Base-by-base conservation (phyloP, 75 land plant genomes). In the Selaginella moellendorffii region DNA sequence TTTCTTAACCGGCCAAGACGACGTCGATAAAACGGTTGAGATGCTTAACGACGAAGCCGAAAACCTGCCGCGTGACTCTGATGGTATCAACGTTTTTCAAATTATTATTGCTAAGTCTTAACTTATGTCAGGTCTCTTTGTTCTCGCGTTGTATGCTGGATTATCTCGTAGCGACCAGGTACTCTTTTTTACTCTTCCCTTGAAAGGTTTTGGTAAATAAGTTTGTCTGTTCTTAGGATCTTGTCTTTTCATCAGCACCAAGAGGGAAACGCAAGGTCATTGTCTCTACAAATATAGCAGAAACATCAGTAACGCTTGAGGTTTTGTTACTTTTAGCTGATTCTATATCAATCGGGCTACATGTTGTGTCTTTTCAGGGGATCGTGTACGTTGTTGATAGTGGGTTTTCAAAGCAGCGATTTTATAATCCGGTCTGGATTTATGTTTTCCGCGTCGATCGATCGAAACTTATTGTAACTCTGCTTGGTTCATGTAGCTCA, bases 381-480 rank as follows among this genome's bases (percentile, higher is more conserved):
- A 75, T 92, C 54, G 97, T 88, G 18, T 92, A 92, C 76, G 97
- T 92, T 69, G 80, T 92, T 46, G 97, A 92, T 54, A 73, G 85
- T 78, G 97, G 95, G 24, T 92, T 92, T 73, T 88, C 97, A 62
- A 92, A 92, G 58, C 97, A 88, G 72, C 76, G 79, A 0, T 92
- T 79, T 65, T 92, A 92, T 60, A 87, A 92, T 65, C 95, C 97
- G 75, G 89, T 88, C n/a, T n/a, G n/a, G n/a, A n/a, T n/a, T n/a
- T n/a, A n/a, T n/a, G n/a, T n/a, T n/a, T n/a, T n/a, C n/a, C n/a
- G n/a, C n/a, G n/a, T n/a, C n/a, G n/a, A n/a, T n/a, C n/a, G n/a
- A n/a, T n/a, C n/a, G n/a, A n/a, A n/a, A n/a, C 14, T 5, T 36
- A 36, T 36, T 36, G 5, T 36, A 17, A 22, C 26, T 62, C 63